Base-by-base conservation (phyloP, 2,329 filamentous ascomycete species). In the Massarina eburnea region DNA sequence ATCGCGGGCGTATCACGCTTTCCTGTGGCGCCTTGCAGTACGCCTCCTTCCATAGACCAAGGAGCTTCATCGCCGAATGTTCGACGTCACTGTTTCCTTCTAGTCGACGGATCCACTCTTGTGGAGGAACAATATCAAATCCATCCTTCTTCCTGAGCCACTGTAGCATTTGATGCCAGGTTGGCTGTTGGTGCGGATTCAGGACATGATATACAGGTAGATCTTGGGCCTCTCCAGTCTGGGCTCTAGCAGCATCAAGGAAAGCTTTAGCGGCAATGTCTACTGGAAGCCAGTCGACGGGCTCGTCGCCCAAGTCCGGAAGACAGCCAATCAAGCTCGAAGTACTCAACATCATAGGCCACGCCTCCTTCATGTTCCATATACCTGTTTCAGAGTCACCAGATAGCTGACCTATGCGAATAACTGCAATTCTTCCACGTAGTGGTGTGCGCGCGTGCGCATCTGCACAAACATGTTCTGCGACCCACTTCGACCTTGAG, bases 401-500 rank as follows among this genome's bases (percentile, higher is more conserved):
- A 73, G 71, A 24, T 69, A 52, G 76, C 73, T 52, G 73, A 35
- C 70, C 67, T 26, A 78, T 69, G 18, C 68, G 64, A 26, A 73
- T 61, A 19, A 69, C 51, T 12, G 51, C 39, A 15, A 67, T 50
- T n/a, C 56, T 57, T 18, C 57, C 61, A 39, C 46, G 47, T 2
- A 74, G 55, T 56, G 54, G 39, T 36, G 47, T 55, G 64, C 53
- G 47, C 52, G 54, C 26, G 24, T 63, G 48, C 19, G 76, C 77
- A 6, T 62, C 53, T 1, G 62, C 58, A 51, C 78, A 82, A 20
- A 83, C 75, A 4, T 72, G 69, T 65, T 84, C 81, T 1, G 79
- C 80, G 1, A 82, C 78, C 80, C 80, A 82, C 64, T 67, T 66
- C 1, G 78, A 82, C 21, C 73, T 73, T 1, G 78, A 76, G 53